Conservation (phyloP, 305 asterid genomes). For the Euphrasia arctica region DNA sequence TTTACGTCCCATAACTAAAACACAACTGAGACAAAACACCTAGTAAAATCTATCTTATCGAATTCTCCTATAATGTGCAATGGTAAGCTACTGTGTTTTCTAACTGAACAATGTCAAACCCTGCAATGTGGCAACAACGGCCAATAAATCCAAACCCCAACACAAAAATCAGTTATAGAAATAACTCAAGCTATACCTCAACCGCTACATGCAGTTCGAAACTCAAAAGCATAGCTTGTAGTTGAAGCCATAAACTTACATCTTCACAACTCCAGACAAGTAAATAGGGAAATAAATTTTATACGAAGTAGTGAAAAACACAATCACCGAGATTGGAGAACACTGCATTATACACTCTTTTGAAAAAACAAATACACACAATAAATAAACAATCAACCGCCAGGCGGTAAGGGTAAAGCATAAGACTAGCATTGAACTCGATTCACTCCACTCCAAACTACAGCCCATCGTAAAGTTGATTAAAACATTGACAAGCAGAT, state of each 20-base stretch:
- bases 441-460: constrained; percentile 35
- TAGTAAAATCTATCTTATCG: constrained; percentile 6
- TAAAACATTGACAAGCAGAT: constrained; percentile 39
- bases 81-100: constrained; percentile 13
- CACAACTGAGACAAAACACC: constrained; percentile 11
- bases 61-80: constrained; percentile 14
- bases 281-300: background rate
- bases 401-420: background rate
- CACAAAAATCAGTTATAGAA: constrained; percentile 16
- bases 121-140: background rate
- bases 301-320: background rate
- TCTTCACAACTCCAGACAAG: background rate
- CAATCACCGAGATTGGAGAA: background rate
- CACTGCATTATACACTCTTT: constrained; percentile 10
- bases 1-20: constrained; percentile 19
- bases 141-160: constrained; percentile 12
- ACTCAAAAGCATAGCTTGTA: constrained; percentile 17
- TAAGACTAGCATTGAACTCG: constrained; percentile 29
- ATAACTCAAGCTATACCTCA: constrained; percentile 22
- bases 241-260: constrained; percentile 23
- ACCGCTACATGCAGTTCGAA: constrained; percentile 24
- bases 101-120: constrained; percentile 13
- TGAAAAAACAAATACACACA: background rate
- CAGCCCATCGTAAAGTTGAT: constrained; percentile 18
- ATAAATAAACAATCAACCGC: background rate